These are phyloP conservation scores for Schizophyllum amplum DNA, from an alignment of 1,284 basidiomycete species.

Conservation along the genomic window DNA sequence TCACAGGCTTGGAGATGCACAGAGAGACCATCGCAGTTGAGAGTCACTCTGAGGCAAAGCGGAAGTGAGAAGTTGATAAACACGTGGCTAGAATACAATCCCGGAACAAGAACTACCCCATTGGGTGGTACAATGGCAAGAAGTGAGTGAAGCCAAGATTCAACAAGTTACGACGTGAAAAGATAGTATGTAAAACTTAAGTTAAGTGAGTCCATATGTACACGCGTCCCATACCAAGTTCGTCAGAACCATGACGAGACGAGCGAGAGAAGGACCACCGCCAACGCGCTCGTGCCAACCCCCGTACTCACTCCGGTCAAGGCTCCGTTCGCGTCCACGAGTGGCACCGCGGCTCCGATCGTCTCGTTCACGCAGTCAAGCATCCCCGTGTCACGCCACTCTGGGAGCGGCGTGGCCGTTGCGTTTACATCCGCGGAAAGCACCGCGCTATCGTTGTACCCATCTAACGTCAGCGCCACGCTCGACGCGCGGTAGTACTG, in stretches of 20 bases:
- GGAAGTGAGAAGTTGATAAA: too few species aligned
- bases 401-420: constrained; percentile 40
- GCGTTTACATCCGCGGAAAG: constrained; percentile 30
- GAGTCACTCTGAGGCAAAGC: too few species aligned
- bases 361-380: constrained; percentile 49
- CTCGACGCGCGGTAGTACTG: constrained; percentile 56
- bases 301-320: neutral
- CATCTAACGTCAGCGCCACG: constrained; percentile 47
- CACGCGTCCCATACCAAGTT: neutral
- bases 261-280: neutral
- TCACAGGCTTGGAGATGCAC: too few species aligned
- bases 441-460: constrained; percentile 53
- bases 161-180: too few species aligned
- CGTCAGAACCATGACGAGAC: neutral
- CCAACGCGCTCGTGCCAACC: neutral
- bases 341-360: constrained; percentile 39
- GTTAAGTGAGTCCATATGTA: too few species aligned
- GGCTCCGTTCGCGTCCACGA: constrained; percentile 23
- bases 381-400: constrained; percentile 33
- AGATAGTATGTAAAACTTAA: too few species aligned
- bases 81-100: too few species aligned
- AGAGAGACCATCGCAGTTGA: too few species aligned
- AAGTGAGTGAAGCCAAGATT: too few species aligned
- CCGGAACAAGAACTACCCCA: too few species aligned
- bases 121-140: too few species aligned